Evolutionary conservation across 1,284 basidiomycete genomes (phyloP).

Genomic region (Termitomyces sp.): DNA sequence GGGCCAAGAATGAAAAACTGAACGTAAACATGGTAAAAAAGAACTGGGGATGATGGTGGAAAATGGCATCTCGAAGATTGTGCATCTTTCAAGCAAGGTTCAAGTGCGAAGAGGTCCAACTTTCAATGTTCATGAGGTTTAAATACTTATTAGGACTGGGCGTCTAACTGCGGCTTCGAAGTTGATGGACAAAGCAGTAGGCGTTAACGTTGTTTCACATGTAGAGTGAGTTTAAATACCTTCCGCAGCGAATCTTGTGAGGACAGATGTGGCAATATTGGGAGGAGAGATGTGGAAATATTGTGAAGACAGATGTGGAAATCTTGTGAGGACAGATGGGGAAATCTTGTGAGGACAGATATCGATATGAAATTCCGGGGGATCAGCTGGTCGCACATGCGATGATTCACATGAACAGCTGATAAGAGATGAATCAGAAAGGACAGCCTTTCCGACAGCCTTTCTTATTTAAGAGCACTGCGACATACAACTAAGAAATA

Average conservation of each 20-base stretch:
- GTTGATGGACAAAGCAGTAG: neutral
- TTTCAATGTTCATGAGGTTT: neutral
- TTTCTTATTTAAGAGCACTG: too few relatives aligned
- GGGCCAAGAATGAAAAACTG: slow-evolving; percentile 37
- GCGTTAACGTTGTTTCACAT: too few relatives aligned
- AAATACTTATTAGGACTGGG: neutral
- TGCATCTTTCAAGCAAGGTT: slow-evolving; percentile 11
- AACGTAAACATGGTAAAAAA: slow-evolving; percentile 34
- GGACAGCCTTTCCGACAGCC: too few relatives aligned
- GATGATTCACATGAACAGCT: too few relatives aligned
- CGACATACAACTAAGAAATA: neutral
- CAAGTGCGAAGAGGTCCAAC: neutral
- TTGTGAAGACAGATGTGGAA: too few relatives aligned
- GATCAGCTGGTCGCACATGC: neutral
- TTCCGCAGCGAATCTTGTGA: neutral
- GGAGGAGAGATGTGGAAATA: too few relatives aligned
- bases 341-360: neutral
- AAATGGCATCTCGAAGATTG: slow-evolving; percentile 24
- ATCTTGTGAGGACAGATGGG: neutral
- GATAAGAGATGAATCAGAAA: neutral
- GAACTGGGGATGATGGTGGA: slow-evolving; percentile 31
- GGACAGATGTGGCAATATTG: too few relatives aligned
- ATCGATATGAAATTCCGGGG: too few relatives aligned
- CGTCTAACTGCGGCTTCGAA: neutral
- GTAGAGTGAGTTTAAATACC: too few relatives aligned